Conservation (phyloP, 2,329 filamentous ascomycete species). For the Lachnellula suecica region DNA sequence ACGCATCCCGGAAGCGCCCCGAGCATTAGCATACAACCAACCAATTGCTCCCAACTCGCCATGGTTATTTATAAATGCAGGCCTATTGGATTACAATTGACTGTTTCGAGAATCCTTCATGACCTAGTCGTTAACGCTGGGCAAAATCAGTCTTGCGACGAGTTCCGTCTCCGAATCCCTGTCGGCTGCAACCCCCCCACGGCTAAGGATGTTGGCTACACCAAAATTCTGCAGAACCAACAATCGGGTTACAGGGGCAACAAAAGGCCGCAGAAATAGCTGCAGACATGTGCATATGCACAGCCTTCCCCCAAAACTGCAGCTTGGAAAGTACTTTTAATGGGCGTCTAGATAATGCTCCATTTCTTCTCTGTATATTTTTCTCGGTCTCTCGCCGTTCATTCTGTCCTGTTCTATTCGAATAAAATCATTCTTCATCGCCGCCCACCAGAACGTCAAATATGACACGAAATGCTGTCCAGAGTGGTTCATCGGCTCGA, state of each 20-base stretch:
- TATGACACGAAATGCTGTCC: conserved; percentile 1
- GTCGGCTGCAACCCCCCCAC: background rate
- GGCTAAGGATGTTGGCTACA: conserved; percentile 5
- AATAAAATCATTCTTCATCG: background rate
- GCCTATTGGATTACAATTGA: background rate
- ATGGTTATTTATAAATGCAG: background rate
- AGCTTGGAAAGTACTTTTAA: background rate
- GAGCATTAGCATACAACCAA: too few relatives aligned
- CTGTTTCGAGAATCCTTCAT: background rate
- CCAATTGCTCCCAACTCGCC: too few relatives aligned
- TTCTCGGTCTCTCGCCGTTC: background rate
- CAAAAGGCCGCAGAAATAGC: background rate
- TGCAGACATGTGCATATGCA: background rate
- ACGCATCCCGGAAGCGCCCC: too few relatives aligned
- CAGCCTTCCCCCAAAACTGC: background rate
- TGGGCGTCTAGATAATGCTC: background rate
- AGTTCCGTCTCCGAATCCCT: background rate
- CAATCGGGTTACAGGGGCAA: too few relatives aligned
- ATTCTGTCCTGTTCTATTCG: background rate
- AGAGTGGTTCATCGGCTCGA: background rate
- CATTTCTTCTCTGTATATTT: background rate
- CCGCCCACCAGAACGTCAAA: background rate
- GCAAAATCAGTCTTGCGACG: background rate
- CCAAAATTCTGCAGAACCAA: conserved; percentile 6
- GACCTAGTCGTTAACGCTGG: background rate